These are phyloP conservation scores for Umbelopsis isabellina DNA, from an alignment of 192 early-diverging fungal species.

Conservation along the genomic window DNA sequence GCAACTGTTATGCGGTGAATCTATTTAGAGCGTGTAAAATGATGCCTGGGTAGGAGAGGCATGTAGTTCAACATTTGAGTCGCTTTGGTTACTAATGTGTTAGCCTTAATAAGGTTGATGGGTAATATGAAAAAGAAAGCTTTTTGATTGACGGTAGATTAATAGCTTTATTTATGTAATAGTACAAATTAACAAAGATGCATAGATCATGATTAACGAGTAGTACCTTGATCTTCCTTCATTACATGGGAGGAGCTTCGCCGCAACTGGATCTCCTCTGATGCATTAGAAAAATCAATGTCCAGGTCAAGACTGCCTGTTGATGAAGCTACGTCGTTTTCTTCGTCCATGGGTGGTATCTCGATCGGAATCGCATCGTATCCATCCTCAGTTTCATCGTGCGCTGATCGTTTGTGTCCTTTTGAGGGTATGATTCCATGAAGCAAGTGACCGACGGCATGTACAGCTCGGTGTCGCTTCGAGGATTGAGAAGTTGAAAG, in stretches of 20 bases:
- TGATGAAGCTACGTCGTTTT: neutral
- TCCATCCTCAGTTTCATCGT: neutral
- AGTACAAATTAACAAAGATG: neutral
- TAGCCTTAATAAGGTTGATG: too few relatives aligned
- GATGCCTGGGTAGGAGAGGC: too few relatives aligned
- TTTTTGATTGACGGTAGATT: neutral
- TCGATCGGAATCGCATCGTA: neutral
- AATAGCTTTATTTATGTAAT: neutral
- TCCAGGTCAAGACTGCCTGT: neutral
- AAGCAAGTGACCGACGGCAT: neutral
- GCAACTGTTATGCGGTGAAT: conserved; percentile 18
- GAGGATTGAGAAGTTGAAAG: conserved; percentile 1
- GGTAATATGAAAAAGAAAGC: too few relatives aligned
- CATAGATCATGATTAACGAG: neutral
- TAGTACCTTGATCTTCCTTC: neutral
- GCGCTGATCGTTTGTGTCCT: neutral
- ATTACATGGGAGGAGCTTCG: neutral
- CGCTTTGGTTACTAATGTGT: too few relatives aligned
- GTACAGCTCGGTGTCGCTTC: neutral
- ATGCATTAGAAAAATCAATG: neutral
- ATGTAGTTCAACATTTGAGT: too few relatives aligned
- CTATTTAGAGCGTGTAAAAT: neutral
- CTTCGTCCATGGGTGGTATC: neutral
- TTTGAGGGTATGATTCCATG: conserved; percentile 8
- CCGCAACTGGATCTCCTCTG: neutral